phyloP scores from a whole-genome alignment of 495 filamentous ascomycete genomes.

The Xylaria sp. region DNA sequence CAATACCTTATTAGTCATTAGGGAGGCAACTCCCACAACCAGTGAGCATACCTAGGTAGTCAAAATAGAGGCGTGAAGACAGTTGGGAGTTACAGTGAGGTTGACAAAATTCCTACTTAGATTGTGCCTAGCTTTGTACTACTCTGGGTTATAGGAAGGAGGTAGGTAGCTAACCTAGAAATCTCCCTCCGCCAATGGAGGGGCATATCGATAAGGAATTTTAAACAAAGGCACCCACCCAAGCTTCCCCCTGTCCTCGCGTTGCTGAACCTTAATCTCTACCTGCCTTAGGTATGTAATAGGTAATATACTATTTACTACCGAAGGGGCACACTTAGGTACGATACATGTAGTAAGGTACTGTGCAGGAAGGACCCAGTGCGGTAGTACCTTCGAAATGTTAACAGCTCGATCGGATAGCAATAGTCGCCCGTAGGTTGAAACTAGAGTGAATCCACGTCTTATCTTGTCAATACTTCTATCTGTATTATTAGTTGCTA shows the following conservation, averaged over 20 bases:
- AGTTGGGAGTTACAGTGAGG: not conserved
- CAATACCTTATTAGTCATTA: not conserved
- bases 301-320: too few species aligned
- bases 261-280: too few species aligned
- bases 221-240: not conserved
- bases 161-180: not conserved
- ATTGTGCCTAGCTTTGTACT: not conserved
- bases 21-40: not conserved
- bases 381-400: too few species aligned
- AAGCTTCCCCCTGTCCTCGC: too few species aligned
- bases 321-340: too few species aligned
- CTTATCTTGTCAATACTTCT: not conserved
- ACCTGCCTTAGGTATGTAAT: too few species aligned
- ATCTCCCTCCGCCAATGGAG: not conserved
- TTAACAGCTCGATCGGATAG: not conserved
- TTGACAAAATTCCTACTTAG: not conserved
- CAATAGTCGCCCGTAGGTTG: not conserved
- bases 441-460: not conserved
- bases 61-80: conserved; percentile 1
- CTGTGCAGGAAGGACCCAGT: too few species aligned
- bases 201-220: conserved; percentile 30
- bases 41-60: not conserved
- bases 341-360: too few species aligned
- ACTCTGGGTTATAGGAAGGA: too few species aligned
- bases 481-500: not conserved